Conservation (phyloP, 257 asterid species). For the Plectranthus barbatus region DNA sequence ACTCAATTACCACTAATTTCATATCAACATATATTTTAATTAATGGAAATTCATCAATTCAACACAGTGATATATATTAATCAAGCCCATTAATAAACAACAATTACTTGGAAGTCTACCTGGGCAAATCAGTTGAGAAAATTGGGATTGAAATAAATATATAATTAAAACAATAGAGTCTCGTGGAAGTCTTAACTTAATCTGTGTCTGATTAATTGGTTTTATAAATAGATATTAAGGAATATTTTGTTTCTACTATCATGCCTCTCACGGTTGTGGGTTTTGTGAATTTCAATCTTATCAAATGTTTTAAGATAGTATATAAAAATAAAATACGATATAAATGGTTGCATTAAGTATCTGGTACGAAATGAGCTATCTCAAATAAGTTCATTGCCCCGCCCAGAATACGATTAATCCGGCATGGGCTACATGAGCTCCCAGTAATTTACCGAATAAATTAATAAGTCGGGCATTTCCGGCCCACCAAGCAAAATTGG, state of each 20-base stretch:
- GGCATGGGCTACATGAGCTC: too few relatives aligned
- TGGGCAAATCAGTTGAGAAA: constrained; percentile 59
- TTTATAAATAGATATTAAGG: too few relatives aligned
- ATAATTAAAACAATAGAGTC: constrained; percentile 13
- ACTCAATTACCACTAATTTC: not conserved
- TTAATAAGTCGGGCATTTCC: too few relatives aligned
- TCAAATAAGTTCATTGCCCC: not conserved
- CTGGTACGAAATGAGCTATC: not conserved
- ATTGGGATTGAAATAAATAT: constrained; percentile 7
- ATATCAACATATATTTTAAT: not conserved
- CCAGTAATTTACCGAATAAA: too few relatives aligned
- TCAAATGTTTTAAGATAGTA: too few relatives aligned
- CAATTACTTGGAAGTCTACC: constrained; percentile 1
- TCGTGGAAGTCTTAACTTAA: constrained; percentile 21
- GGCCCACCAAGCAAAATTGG: too few relatives aligned
- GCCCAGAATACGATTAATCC: not conserved
- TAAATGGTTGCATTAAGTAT: too few relatives aligned
- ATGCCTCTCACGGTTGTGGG: too few relatives aligned
- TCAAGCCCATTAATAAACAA: not conserved
- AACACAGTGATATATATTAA: not conserved
- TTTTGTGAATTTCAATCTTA: too few relatives aligned
- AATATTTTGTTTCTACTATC: too few relatives aligned
- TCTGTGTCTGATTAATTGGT: too few relatives aligned
- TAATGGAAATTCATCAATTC: not conserved
- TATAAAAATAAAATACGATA: too few relatives aligned